Evolutionary conservation across 108 stramenopile species (phyloP).

Genomic region (Schizochytrium sp.): DNA sequence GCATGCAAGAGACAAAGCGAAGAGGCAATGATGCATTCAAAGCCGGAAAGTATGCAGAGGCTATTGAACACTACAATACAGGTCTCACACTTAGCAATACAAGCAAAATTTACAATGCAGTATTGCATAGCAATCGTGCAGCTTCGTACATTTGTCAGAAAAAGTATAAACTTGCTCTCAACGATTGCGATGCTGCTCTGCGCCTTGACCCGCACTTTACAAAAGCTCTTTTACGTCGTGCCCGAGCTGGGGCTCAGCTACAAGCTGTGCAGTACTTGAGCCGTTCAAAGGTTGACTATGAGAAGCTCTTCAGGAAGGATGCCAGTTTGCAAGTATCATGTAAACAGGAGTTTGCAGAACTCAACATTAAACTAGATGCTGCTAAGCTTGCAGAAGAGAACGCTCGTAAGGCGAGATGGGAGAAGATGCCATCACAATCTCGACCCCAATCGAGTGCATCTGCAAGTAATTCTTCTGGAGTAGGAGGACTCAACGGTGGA

Average conservation of each 20-base stretch:
- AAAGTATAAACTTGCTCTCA: constrained; percentile 51
- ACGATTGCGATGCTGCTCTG: constrained; percentile 62
- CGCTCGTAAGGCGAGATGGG: no score
- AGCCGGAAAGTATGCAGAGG: not conserved
- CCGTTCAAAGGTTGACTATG: not conserved
- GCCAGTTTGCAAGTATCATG: not conserved
- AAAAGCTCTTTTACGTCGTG: constrained; percentile 62
- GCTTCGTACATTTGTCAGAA: constrained; percentile 53
- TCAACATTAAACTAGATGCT: no score
- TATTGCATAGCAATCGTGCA: constrained; percentile 63
- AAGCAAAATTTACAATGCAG: constrained; percentile 5
- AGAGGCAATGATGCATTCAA: not conserved
- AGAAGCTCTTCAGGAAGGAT: not conserved
- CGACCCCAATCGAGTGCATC: no score
- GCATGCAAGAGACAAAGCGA: constrained; percentile 3
- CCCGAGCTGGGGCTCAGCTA: constrained; percentile 58
- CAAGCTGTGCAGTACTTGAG: not conserved
- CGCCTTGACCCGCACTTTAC: constrained; percentile 47
- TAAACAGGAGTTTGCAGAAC: no score
- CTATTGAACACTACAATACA: not conserved
- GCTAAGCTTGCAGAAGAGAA: no score
- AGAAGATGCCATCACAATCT: no score
- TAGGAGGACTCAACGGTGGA: not conserved
- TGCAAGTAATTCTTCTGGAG: no score
- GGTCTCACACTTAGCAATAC: not conserved